Percentiles rank a stretch among this genome's conserved stretches.
phyloP scores from a whole-genome alignment of 192 early-diverging fungal genomes.

The Podila horticola region DNA sequence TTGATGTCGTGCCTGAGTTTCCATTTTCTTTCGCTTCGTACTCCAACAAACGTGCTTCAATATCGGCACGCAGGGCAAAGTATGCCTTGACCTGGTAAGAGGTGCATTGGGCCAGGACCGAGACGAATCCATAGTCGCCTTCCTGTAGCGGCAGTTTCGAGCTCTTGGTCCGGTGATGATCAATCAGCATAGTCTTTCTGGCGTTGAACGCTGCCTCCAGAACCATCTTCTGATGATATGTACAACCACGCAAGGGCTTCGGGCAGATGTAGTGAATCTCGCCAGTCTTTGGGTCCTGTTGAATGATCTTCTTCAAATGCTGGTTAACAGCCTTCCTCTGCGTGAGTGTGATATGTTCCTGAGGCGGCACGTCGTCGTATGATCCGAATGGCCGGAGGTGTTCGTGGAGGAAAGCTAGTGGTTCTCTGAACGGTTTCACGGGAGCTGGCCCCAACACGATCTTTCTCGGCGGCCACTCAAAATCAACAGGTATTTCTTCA shows the following conservation, averaged over 20 bases:
- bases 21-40: background rate
- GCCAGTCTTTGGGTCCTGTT: background rate
- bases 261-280: background rate
- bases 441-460: no score
- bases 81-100: background rate
- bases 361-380: no score
- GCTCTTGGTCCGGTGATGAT: no score
- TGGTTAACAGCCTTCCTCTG: no score
- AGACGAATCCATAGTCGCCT: conserved; percentile 16
- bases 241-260: background rate
- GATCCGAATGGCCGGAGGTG: no score
- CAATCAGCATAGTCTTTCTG: background rate
- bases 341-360: no score
- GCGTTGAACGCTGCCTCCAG: background rate
- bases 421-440: no score
- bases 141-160: background rate
- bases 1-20: background rate
- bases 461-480: no score
- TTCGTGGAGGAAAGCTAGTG: no score
- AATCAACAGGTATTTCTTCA: no score
- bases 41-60: no score
- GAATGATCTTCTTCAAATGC: background rate
- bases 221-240: background rate
- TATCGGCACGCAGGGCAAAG: background rate
- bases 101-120: background rate